Conservation (phyloP, 768 basidiomycete genomes). For the Lactarius quietus region DNA sequence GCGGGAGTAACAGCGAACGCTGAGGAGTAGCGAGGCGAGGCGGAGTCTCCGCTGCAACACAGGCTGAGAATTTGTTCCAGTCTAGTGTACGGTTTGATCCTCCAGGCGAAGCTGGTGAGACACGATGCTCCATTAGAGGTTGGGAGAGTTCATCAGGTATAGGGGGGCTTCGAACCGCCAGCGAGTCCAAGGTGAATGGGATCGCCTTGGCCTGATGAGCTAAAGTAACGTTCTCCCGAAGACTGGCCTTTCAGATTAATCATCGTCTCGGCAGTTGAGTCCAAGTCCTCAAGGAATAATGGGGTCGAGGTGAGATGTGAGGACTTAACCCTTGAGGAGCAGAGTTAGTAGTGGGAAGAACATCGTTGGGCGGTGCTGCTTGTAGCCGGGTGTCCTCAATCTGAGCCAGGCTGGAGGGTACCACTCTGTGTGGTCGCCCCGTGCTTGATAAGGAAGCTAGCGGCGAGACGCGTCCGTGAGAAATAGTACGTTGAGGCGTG, state of each 20-base stretch:
- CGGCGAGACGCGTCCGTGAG: neutral
- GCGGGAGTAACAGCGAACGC: neutral
- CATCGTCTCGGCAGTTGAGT: neutral
- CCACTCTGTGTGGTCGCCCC: neutral
- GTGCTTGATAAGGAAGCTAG: neutral
- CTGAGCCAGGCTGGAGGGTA: neutral
- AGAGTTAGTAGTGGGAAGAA: neutral
- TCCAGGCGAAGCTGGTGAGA: neutral
- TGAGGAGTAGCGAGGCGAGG: neutral
- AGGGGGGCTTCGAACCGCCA: neutral
- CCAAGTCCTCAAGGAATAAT: neutral
- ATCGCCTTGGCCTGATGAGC: neutral
- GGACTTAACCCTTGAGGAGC: neutral
- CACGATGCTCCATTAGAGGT: neutral
- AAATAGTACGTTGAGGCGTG: neutral
- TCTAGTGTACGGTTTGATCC: neutral
- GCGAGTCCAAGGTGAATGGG: neutral
- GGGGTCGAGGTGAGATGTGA: neutral
- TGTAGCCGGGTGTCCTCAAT: neutral
- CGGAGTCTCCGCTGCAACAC: neutral
- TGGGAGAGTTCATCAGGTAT: neutral
- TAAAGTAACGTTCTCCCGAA: neutral
- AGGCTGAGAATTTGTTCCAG: neutral
- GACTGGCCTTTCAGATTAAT: neutral
- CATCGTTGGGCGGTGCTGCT: neutral